Evolutionary conservation across 768 basidiomycete genomes (phyloP), one percentile per base, ranked within the genome.

Genomic region (Hericium coralloides): DNA sequence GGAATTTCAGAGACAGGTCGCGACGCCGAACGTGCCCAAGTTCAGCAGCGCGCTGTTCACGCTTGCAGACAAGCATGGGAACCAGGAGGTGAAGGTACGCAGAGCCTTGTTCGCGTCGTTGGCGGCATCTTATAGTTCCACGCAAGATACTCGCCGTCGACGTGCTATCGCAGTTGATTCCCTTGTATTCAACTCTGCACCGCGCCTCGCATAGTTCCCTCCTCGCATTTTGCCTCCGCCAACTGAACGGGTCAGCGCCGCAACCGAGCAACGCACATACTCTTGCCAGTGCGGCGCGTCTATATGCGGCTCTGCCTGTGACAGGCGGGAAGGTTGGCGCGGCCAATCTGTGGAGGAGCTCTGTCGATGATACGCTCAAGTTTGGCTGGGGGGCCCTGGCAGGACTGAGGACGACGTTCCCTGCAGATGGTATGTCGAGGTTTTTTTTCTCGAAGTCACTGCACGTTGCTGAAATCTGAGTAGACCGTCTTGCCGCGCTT

Each of bases 1-100:
- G 31, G 91, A 92, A 68, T 92, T 91, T 68, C 88, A 92, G 66
- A 76, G 92, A 65, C 90, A 92, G 68, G 73, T 91, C 3, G 80
- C 79, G 38, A 74, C 76, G 4, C 90, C 92, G 2, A 83, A 83
- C 63, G 76, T 91, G 23, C 76, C 84, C 17, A 92, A 90, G 71
- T 83, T 87, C 67, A 82, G 82, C 25, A 62, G 73, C 43, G 79
- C 80, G 3, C 70, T 92, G 37, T 68, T 87, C 31, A 67, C 72
- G 3, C 67, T 89, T 22, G 77, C 76, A 5, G 83, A 87, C 50
- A 80, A 76, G 59, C 72, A 73, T 49, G 55, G 59, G 4, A 79
- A 83, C 59, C 61, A 63, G 23, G 82, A 84, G 50, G 62, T 87
- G 17, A 82, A 79, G 70, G 88, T 88, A 60, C 41, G 68, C 43